These are phyloP conservation scores for Nakaseomyces kungkrabaensis DNA, from an alignment of 1,139 yeast genomes.

Conservation along the genomic window DNA sequence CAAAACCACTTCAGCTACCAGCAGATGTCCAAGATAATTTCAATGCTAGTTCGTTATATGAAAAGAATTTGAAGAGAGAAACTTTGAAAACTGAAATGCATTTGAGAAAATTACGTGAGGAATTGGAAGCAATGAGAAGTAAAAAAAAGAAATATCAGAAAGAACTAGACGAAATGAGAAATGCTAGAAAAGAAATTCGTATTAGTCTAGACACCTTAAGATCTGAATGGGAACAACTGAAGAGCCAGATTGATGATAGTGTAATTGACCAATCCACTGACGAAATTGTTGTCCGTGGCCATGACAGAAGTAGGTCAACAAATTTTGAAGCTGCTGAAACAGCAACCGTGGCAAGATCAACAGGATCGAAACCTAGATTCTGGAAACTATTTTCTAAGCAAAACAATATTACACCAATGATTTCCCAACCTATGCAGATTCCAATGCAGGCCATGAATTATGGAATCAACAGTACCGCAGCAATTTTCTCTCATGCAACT, in stretches of 20 bases:
- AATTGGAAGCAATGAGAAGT: conserved; percentile 23
- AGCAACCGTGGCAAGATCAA: conserved; percentile 22
- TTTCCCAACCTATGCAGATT: conserved; percentile 11
- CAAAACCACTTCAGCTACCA: background rate
- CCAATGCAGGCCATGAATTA: conserved; percentile 8
- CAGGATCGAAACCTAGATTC: conserved; percentile 27
- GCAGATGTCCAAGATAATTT: background rate
- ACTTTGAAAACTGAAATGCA: conserved; percentile 21
- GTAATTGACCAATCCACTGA: conserved; percentile 1
- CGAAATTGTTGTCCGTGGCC: conserved; percentile 6
- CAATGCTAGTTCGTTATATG: background rate
- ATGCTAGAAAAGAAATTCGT: conserved; percentile 10
- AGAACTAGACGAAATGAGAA: conserved; percentile 28
- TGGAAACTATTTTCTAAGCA: conserved; percentile 27
- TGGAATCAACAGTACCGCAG: conserved; percentile 24
- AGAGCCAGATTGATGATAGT: conserved; percentile 1
- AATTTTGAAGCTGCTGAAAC: conserved; percentile 10
- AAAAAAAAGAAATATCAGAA: conserved; percentile 26
- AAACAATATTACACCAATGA: conserved; percentile 14
- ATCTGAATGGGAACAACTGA: background rate
- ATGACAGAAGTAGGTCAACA: conserved; percentile 10
- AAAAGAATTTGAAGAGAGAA: conserved; percentile 12
- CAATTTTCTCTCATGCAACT: conserved; percentile 1
- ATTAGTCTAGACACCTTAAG: background rate
- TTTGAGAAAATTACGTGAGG: conserved; percentile 26